Percentiles rank a stretch among this genome's conserved stretches.
Evolutionary conservation across 2,329 filamentous ascomycete species (phyloP).

Genomic region (Alternaria incomplexa): DNA sequence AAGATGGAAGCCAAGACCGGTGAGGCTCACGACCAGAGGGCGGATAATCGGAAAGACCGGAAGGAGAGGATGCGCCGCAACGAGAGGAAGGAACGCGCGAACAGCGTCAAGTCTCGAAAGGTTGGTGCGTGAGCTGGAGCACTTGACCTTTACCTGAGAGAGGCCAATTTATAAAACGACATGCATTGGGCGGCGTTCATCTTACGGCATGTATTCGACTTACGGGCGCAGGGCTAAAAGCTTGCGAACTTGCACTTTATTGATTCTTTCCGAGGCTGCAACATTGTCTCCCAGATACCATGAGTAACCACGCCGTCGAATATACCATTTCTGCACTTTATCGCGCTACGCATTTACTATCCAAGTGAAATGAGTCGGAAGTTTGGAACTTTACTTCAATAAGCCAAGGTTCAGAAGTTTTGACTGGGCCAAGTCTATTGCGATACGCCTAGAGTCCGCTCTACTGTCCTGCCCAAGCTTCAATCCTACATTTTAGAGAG

Average conservation of each 20-base stretch:
- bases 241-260: constrained; percentile 2
- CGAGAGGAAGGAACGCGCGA: constrained; percentile 52
- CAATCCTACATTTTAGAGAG: constrained; percentile 51
- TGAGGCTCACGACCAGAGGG: constrained; percentile 65
- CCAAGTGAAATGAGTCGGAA: not conserved
- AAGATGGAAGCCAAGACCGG: constrained; percentile 68
- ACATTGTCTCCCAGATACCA: not conserved
- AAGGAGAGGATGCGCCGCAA: constrained; percentile 53
- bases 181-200: constrained; percentile 40
- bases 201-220: constrained; percentile 21
- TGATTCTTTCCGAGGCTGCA: not conserved
- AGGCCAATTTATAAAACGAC: constrained; percentile 18
- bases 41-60: constrained; percentile 66
- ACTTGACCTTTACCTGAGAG: constrained; percentile 7
- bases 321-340: not conserved
- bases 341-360: not conserved
- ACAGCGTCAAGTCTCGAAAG: constrained; percentile 73
- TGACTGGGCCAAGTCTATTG: not conserved
- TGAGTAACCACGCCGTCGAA: not conserved
- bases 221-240: constrained; percentile 14
- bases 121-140: constrained; percentile 28
- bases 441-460: not conserved
- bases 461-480: not conserved
- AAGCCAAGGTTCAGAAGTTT: not conserved
- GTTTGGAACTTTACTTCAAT: not conserved